These are phyloP conservation scores for Selaginella moellendorffii DNA, from an alignment of 75 land plant species.

Conservation along the genomic window DNA sequence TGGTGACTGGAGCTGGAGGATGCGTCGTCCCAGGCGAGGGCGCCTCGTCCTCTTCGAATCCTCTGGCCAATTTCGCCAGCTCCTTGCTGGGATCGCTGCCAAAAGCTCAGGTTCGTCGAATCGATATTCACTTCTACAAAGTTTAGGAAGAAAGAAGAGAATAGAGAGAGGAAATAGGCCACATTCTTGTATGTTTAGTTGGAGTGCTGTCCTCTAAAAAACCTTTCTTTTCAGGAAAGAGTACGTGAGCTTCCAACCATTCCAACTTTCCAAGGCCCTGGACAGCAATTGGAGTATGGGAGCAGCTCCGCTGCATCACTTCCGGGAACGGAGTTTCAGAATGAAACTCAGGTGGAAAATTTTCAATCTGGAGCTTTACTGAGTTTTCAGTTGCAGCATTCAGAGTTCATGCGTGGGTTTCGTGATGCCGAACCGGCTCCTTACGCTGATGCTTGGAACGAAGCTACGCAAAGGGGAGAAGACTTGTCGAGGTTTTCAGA, in stretches of 20 bases:
- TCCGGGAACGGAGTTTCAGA: conserved; percentile 64
- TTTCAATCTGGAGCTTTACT: conserved; percentile 15
- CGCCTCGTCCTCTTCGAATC: conserved; percentile 61
- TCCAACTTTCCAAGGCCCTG: background rate
- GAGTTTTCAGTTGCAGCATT: conserved; percentile 8
- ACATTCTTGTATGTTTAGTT: too few relatives aligned
- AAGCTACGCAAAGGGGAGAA: conserved; percentile 23
- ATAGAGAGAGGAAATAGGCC: too few relatives aligned
- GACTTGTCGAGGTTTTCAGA: conserved; percentile 24
- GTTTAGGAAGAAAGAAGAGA: too few relatives aligned
- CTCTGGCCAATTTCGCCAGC: conserved; percentile 67
- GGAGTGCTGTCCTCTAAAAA: too few relatives aligned
- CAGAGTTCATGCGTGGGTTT: conserved; percentile 49
- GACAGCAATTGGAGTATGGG: background rate
- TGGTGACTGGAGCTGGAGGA: conserved; percentile 70
- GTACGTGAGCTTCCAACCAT: conserved; percentile 63
- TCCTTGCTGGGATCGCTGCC: conserved; percentile 61
- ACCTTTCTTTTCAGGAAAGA: conserved; percentile 47
- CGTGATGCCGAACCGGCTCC: conserved; percentile 29
- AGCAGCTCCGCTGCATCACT: conserved; percentile 31
- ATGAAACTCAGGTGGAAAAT: conserved; percentile 9
- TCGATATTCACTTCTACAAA: too few relatives aligned
- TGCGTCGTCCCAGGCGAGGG: conserved; percentile 67
- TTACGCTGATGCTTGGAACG: conserved; percentile 60
- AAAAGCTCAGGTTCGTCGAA: conserved; percentile 51